Evolutionary conservation across 1,284 basidiomycete species (phyloP).

Genomic region (Puccinia triticina): DNA sequence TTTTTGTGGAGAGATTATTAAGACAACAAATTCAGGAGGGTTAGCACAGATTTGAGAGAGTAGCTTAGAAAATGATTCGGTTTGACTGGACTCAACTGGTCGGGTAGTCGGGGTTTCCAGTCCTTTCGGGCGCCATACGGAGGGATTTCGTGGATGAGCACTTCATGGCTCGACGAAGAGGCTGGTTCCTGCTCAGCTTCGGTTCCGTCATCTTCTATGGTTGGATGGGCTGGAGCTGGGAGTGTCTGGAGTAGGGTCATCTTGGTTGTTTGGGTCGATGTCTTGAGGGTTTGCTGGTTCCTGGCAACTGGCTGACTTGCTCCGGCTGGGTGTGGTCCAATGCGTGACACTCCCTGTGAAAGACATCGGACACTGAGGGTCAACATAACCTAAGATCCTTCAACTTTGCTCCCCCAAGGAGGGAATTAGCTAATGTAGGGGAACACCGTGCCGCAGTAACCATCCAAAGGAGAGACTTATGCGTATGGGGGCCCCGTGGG

Average conservation of each 20-base stretch:
- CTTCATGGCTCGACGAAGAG: not conserved
- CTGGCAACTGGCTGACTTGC: no score
- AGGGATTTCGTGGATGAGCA: conserved; percentile 63
- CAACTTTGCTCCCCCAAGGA: no score
- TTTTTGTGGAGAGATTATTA: conserved; percentile 65
- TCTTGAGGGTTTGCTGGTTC: no score
- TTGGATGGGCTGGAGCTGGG: conserved; percentile 16
- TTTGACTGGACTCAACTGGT: conserved; percentile 64
- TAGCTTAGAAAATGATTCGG: not conserved
- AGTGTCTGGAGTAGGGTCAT: conserved; percentile 41
- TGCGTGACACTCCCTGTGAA: no score
- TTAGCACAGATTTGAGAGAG: not conserved
- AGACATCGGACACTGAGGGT: no score
- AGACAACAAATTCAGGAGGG: not conserved
- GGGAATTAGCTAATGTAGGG: no score
- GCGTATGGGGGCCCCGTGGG: no score
- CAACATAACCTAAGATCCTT: no score
- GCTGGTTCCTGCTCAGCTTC: conserved; percentile 6
- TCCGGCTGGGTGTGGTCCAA: no score
- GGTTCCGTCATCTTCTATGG: not conserved
- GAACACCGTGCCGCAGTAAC: no score
- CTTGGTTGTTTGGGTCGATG: not conserved
- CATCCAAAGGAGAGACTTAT: no score
- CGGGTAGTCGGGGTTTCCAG: conserved; percentile 80
- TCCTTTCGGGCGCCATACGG: conserved; percentile 80